phyloP scores from a whole-genome alignment of 306 rosid genomes.

The Malus asiatica region DNA sequence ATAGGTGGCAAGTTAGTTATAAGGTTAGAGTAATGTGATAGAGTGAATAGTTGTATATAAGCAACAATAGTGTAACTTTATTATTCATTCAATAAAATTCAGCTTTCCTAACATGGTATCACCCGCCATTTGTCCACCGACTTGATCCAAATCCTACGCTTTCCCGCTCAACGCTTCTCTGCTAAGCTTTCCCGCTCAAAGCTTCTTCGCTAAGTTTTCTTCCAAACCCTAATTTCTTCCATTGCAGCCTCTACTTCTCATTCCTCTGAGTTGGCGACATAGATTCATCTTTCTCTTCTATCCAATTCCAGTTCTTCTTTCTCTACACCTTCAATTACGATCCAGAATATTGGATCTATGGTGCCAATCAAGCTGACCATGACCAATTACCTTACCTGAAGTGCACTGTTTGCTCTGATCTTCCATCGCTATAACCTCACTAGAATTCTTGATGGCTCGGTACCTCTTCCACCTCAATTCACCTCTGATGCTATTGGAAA shows the following conservation, averaged over 20 bases:
- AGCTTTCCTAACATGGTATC: no score
- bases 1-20: no score
- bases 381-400: not conserved
- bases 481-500: not conserved
- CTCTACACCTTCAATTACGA: not conserved
- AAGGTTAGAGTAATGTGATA: no score
- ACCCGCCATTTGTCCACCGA: no score
- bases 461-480: not conserved
- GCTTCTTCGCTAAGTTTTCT: not conserved
- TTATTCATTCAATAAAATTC: no score
- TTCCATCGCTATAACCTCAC: not conserved
- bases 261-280: not conserved
- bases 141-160: no score
- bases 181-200: not conserved
- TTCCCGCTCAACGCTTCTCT: not conserved
- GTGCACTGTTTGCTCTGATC: no score
- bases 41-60: no score
- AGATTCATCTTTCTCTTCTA: not conserved
- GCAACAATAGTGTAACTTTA: no score
- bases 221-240: not conserved
- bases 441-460: not conserved
- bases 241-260: not conserved
- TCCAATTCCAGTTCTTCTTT: not conserved
- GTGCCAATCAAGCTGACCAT: not conserved
- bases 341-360: not conserved